Percentiles rank a stretch among this genome's conserved stretches.
phyloP scores from a whole-genome alignment of 139 green algal species.

The Chlamydomonas sphaeroides region DNA sequence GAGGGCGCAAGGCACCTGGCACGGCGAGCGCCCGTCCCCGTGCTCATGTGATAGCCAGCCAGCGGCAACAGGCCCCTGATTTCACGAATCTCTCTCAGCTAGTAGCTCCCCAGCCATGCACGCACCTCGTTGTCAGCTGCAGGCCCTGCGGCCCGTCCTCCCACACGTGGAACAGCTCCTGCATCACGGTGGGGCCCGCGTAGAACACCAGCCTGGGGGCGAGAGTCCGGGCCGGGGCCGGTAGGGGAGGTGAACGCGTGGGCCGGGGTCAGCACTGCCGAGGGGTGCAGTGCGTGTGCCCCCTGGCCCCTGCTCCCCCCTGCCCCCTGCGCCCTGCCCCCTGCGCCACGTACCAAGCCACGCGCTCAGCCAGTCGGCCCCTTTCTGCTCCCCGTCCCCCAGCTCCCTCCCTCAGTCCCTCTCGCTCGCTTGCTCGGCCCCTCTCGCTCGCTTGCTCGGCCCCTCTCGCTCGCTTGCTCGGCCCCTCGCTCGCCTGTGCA shows the following conservation, averaged over 20 bases:
- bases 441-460: too few species aligned
- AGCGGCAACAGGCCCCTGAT: too few species aligned
- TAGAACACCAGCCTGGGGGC: slow-evolving; percentile 12
- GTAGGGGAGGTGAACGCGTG: background rate
- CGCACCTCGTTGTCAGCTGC: slow-evolving; percentile 7
- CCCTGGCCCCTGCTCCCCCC: too few species aligned
- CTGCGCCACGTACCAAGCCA: too few species aligned
- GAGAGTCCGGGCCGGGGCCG: background rate
- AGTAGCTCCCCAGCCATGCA: background rate
- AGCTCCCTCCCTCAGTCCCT: background rate
- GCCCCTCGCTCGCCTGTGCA: slow-evolving; percentile 34
- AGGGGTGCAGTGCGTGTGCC: background rate
- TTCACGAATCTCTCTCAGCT: background rate
- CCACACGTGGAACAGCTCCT: slow-evolving; percentile 29
- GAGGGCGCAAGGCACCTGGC: too few species aligned
- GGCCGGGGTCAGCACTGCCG: background rate
- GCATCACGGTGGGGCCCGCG: background rate
- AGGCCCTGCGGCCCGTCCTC: slow-evolving; percentile 11
- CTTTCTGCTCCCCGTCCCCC: too few species aligned
- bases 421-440: background rate
- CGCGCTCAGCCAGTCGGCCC: too few species aligned
- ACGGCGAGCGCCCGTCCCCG: too few species aligned
- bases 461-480: too few species aligned
- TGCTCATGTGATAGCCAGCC: too few species aligned
- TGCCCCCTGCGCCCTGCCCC: background rate